Evolutionary conservation across 768 basidiomycete genomes (phyloP), one percentile per base, ranked within the genome.

Genomic region (Fibroporia radiculosa): DNA sequence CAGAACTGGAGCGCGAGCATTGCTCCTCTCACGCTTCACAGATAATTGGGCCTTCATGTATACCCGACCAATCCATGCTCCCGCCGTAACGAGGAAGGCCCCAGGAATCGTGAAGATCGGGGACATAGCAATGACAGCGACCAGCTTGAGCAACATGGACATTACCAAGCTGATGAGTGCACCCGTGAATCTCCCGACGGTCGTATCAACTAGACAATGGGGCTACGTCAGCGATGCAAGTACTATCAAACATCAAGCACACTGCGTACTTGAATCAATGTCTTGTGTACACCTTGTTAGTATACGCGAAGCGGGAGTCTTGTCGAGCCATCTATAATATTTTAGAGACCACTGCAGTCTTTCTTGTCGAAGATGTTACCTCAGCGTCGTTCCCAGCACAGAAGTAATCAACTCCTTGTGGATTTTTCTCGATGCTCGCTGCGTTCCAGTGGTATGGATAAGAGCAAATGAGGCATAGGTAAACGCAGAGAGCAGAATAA

Each of bases 331-430:
- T 33, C 66, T 60, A 19, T 31, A n/a, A 31, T 31, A n/a, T 8
- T 8, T 20, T 32, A 23, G 24, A 31, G 5, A 16, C 26, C 14
- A 14, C 10, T 3, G 26, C 2, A 6, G 11, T 19, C 11, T n/a
- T 8, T 19, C 11, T 2, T 22, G 6, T 24, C 7, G 29, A 23
- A 46, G 68, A 68, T 25, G 74, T 66, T 66, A 81, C 56, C 79
- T 72, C 35, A 84, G 58, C 0, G 83, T 82, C 10, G 78, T 74
- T 4, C 77, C 70, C 8, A 84, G 57, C 1, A 84, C 54, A 10
- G 78, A 70, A 14, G 71, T 60, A 4, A 82, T 49, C 0, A 85
- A 66, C 48, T 66, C 59, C 25, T 57, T 53, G 52, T 83, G 81
- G 12, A 85, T 73, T 10, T 49, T 56, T 45, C 71, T 66, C 3